These are phyloP conservation scores for Periconia digitata DNA, from an alignment of 2,329 filamentous ascomycete genomes.

Conservation along the genomic window DNA sequence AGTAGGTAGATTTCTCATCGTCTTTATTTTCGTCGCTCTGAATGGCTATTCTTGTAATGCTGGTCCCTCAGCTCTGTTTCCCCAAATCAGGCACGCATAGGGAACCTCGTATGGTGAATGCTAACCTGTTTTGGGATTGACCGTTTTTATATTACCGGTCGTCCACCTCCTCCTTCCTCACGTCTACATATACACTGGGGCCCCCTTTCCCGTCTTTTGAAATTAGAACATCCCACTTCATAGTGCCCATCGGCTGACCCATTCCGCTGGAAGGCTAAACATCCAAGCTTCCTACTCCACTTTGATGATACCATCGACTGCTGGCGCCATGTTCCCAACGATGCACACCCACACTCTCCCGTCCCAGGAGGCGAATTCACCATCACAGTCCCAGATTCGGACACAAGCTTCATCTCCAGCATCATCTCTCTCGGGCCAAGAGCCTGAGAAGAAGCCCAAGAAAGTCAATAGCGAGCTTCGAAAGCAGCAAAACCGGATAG, in stretches of 20 bases:
- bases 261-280: no score
- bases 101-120: neutral
- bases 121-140: neutral
- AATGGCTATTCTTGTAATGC: neutral
- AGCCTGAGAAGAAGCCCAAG: conserved; percentile 27
- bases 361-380: conserved; percentile 7
- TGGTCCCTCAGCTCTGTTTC: neutral
- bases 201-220: conserved; percentile 8
- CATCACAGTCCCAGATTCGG: neutral
- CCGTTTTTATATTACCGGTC: neutral
- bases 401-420: conserved; percentile 5
- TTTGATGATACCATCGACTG: conserved; percentile 11
- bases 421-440: conserved; percentile 6
- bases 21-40: neutral
- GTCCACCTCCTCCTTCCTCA: neutral
- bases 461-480: conserved; percentile 41
- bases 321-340: conserved; percentile 25
- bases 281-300: neutral
- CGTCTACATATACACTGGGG: neutral
- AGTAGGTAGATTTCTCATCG: neutral
- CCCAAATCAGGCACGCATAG: neutral
- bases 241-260: no score
- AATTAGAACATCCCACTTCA: no score
- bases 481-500: conserved; percentile 42
- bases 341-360: conserved; percentile 5